These are phyloP conservation scores for Gastrolobium villosum DNA, from an alignment of 306 rosid species.

Conservation along the genomic window DNA sequence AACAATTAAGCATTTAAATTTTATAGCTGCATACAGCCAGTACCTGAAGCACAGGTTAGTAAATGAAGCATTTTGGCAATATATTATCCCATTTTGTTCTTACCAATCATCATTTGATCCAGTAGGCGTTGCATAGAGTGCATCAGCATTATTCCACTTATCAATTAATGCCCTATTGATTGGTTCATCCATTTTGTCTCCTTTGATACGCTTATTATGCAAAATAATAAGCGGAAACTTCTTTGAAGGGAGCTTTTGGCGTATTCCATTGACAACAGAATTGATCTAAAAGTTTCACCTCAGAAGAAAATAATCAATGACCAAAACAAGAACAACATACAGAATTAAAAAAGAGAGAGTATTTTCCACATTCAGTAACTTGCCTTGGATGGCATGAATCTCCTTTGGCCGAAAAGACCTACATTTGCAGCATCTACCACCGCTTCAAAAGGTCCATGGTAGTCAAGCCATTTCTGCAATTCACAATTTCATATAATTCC, in stretches of 20 bases:
- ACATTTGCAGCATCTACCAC: slow-evolving; percentile 97
- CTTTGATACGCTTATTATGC: slow-evolving; percentile 83
- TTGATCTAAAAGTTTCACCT: slow-evolving; percentile 64
- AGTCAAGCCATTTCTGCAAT: slow-evolving; percentile 91
- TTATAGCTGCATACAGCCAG: slow-evolving; percentile 98
- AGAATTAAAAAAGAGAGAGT: background rate
- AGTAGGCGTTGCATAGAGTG: slow-evolving; percentile 86
- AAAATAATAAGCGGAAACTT: slow-evolving; percentile 88
- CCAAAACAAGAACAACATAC: slow-evolving; percentile 11
- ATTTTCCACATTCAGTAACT: slow-evolving; percentile 51
- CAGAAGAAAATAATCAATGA: slow-evolving; percentile 28
- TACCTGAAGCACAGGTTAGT: slow-evolving; percentile 84
- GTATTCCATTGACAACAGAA: slow-evolving; percentile 76
- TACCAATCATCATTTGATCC: slow-evolving; percentile 99
- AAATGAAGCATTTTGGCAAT: slow-evolving; percentile 38
- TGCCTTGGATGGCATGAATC: slow-evolving; percentile 82
- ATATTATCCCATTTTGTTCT: slow-evolving; percentile 45
- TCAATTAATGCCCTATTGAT: slow-evolving; percentile 75
- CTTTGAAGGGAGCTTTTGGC: slow-evolving; percentile 81
- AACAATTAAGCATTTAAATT: slow-evolving; percentile 87
- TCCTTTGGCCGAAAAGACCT: slow-evolving; percentile 79
- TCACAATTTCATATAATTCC: slow-evolving; percentile 35
- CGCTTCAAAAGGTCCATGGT: slow-evolving; percentile 94
- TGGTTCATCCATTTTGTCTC: slow-evolving; percentile 71
- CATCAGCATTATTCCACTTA: slow-evolving; percentile 81